A percentile compares a stretch with the other conserved stretches of the same genome.
Evolutionary conservation across 2,329 filamentous ascomycete species (phyloP).

Genomic region (Aspergillus felis): DNA sequence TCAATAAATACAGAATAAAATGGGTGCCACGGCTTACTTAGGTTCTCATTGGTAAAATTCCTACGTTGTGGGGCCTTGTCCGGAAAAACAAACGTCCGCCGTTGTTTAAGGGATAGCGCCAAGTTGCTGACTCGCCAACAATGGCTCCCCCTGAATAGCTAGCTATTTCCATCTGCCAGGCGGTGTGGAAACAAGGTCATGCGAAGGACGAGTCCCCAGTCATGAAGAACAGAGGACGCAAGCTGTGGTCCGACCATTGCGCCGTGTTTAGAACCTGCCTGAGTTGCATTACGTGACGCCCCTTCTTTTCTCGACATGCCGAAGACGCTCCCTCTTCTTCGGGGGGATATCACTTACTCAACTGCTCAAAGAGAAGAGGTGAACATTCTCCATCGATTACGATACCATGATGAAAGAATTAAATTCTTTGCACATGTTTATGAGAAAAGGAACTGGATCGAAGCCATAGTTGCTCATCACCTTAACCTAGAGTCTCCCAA

Average conservation of each 20-base stretch:
- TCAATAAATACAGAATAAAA: too few species aligned
- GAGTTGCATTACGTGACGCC: neutral
- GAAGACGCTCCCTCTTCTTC: slow-evolving; percentile 11
- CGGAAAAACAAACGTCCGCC: too few species aligned
- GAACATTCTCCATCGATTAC: slow-evolving; percentile 20
- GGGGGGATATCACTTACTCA: slow-evolving; percentile 18
- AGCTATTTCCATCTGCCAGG: neutral
- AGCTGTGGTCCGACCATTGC: too few species aligned
- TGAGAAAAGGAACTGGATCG: slow-evolving; percentile 16
- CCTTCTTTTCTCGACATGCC: neutral
- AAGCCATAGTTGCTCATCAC: slow-evolving; percentile 26
- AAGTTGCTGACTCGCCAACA: neutral
- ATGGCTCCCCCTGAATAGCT: neutral
- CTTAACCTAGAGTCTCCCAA: slow-evolving; percentile 15
- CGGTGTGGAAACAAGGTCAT: neutral
- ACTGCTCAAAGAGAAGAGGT: slow-evolving; percentile 15
- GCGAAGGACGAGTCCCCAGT: neutral
- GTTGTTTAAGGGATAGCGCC: too few species aligned
- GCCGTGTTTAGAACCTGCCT: neutral
- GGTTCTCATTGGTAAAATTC: too few species aligned
- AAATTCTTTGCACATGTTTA: slow-evolving; percentile 19
- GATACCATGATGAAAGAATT: slow-evolving; percentile 14
- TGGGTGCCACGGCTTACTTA: too few species aligned
- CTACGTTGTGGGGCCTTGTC: too few species aligned
- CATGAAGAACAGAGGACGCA: neutral